Conservation (phyloP, 2,329 filamentous ascomycete genomes). For the Thielaviopsis ethacetica region DNA sequence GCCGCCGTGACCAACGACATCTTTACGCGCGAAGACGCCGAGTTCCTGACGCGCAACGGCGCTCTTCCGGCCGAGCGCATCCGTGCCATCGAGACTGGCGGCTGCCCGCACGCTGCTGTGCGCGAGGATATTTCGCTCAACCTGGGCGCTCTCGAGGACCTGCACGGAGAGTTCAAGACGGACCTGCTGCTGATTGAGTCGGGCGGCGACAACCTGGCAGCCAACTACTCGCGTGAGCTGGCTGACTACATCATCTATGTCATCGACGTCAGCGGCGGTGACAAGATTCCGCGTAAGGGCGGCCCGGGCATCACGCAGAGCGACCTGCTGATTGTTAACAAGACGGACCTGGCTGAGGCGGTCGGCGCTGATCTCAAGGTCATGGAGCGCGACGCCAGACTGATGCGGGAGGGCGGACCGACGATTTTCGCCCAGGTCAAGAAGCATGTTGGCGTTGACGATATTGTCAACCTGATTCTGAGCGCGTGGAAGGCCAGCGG, state of each 20-base stretch:
- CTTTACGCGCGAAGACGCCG: slow-evolving; percentile 94
- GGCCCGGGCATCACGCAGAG: slow-evolving; percentile 95
- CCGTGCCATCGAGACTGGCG: slow-evolving; percentile 91
- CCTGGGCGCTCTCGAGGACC: slow-evolving; percentile 75
- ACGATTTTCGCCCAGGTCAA: slow-evolving; percentile 98
- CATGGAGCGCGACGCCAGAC: slow-evolving; percentile 87
- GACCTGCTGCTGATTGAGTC: slow-evolving; percentile 89
- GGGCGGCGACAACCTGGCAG: slow-evolving; percentile 89
- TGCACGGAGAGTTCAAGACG: slow-evolving; percentile 62
- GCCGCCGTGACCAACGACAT: slow-evolving; percentile 98
- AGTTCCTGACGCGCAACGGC: slow-evolving; percentile 78
- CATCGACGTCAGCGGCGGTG: slow-evolving; percentile 89
- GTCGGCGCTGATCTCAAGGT: slow-evolving; percentile 81
- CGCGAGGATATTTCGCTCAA: slow-evolving; percentile 94
- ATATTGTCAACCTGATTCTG: slow-evolving; percentile 75
- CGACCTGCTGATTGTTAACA: slow-evolving; percentile 87
- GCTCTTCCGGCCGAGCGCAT: slow-evolving; percentile 75
- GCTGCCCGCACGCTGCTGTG: slow-evolving; percentile 91
- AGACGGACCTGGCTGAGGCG: slow-evolving; percentile 83
- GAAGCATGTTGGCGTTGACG: slow-evolving; percentile 65
- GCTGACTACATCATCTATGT: slow-evolving; percentile 98
- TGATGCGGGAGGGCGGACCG: slow-evolving; percentile 89
- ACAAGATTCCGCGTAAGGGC: slow-evolving; percentile 92
- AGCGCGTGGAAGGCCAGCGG: slow-evolving; percentile 89
- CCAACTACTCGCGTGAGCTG: slow-evolving; percentile 88